Base-by-base conservation (phyloP, 306 rosid species). In the Cucurbita maxima region DNA sequence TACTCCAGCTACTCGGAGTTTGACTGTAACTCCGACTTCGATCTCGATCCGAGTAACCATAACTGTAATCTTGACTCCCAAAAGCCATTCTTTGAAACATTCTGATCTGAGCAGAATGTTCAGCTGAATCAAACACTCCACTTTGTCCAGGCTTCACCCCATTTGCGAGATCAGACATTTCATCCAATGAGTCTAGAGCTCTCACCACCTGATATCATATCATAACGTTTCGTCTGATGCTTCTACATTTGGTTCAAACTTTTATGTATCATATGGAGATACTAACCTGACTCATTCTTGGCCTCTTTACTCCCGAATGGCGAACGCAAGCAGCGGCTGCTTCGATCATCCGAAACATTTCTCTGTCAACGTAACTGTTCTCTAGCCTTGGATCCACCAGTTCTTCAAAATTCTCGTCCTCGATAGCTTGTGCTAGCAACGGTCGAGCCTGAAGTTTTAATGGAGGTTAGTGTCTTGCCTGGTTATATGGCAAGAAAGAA, bases 131-230 rank as follows among this genome's bases (percentile, higher is more conserved):
- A 41, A 84, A 84, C 34, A 81, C 81, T 76, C 88, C 88, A 74
- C 99, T 95, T 77, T 95, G 88, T 36, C 99, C 96, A 2, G 97
- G 99, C 82, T 80, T 95, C 86, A 95, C 78, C 78, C 99, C 99
- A 37, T 91, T 89, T 36, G 77, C 86, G 63, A 95, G 95, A 82
- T 95, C 97, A 0, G 87, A 37, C 72, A 77, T 8, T 66, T 95
- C 97, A 45, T 89, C 92, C 38, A 89, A 56, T 41, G 96, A 83
- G 78, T 87, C 97, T 14, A 91, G 85, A 76, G 99, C 99, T 84
- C 99, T 89, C 57, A 88, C 92, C 71, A 94, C 97, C 99, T 94
- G 80, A 72, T 53, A n/a, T 10, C 48, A 72, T 6, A 50, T 50
- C 34, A 16, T 2, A 50, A 25, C 74, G 15, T 10, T 68, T 68